Evolutionary conservation across 1,139 yeast species (phyloP).

Genomic region (Pichia sp.): DNA sequence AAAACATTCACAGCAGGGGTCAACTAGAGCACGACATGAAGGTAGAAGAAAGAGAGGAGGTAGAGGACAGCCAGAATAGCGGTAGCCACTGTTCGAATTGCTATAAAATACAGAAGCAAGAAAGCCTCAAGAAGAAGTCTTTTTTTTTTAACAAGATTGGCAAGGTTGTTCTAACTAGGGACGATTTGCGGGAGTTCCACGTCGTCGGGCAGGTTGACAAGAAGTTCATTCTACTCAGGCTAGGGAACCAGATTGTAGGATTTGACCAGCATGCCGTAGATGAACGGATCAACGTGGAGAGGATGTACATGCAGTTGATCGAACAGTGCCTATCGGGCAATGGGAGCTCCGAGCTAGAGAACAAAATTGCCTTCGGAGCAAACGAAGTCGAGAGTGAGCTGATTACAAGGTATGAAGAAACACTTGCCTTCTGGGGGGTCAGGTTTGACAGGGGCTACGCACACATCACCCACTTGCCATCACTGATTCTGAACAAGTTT

Average conservation of each 20-base stretch:
- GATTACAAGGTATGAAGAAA: conserved; percentile 32
- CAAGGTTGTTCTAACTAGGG: conserved; percentile 16
- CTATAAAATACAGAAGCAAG: conserved; percentile 5
- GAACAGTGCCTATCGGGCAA: conserved; percentile 5
- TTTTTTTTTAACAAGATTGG: conserved; percentile 3
- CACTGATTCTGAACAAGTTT: conserved; percentile 34
- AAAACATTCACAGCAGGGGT: neutral
- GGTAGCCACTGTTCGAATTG: neutral
- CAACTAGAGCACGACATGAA: no score
- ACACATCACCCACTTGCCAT: conserved; percentile 41
- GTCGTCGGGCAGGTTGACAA: conserved; percentile 52
- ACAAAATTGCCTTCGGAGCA: neutral
- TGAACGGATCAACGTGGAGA: conserved; percentile 60
- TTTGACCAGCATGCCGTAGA: conserved; percentile 81
- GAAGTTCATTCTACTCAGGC: conserved; percentile 50
- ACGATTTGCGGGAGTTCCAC: conserved; percentile 22
- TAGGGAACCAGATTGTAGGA: conserved; percentile 34
- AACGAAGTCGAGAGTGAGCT: conserved; percentile 15
- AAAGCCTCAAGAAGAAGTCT: conserved; percentile 5
- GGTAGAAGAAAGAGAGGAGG: no score
- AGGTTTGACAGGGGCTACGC: conserved; percentile 21
- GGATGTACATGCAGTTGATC: conserved; percentile 36
- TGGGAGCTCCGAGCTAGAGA: neutral
- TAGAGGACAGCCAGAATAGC: neutral
- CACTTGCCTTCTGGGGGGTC: conserved; percentile 46